phyloP scores from a whole-genome alignment of 495 filamentous ascomycete species.

The Lepidopterella palustris region DNA sequence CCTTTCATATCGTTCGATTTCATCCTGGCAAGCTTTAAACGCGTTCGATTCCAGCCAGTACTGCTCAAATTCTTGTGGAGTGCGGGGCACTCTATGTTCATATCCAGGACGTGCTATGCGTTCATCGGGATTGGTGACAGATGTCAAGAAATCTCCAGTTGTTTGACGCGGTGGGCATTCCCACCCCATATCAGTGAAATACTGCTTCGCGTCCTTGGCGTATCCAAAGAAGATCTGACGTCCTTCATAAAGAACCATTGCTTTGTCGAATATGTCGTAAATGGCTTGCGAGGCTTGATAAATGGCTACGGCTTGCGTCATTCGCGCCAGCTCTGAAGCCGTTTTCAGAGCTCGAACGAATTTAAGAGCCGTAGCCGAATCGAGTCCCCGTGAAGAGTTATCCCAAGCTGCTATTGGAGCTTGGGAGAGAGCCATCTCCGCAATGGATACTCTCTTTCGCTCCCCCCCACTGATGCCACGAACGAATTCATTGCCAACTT shows the following conservation, averaged over 20 bases:
- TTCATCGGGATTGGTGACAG: constrained; percentile 65
- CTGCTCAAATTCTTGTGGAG: constrained; percentile 68
- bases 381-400: constrained; percentile 72
- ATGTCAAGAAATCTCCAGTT: constrained; percentile 74
- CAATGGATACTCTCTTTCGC: constrained; percentile 76
- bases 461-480: constrained; percentile 78
- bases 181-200: constrained; percentile 70
- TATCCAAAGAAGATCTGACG: constrained; percentile 75
- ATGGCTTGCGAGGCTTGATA: constrained; percentile 76
- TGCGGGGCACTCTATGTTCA: constrained; percentile 59
- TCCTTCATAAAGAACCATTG: constrained; percentile 70
- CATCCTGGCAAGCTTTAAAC: background rate
- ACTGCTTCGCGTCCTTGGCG: constrained; percentile 55
- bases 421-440: constrained; percentile 57
- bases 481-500: constrained; percentile 70
- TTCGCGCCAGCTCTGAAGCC: constrained; percentile 57
- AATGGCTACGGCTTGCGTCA: constrained; percentile 66
- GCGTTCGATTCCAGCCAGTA: background rate
- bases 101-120: constrained; percentile 51
- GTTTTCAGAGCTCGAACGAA: constrained; percentile 64
- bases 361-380: constrained; percentile 72
- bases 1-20: background rate
- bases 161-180: constrained; percentile 66
- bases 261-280: constrained; percentile 69
- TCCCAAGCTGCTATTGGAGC: constrained; percentile 75